A percentile compares a stretch with the other conserved stretches of the same genome.
These are phyloP conservation scores for Sonneratia alba DNA, from an alignment of 345 rosid genomes.

Conservation along the genomic window DNA sequence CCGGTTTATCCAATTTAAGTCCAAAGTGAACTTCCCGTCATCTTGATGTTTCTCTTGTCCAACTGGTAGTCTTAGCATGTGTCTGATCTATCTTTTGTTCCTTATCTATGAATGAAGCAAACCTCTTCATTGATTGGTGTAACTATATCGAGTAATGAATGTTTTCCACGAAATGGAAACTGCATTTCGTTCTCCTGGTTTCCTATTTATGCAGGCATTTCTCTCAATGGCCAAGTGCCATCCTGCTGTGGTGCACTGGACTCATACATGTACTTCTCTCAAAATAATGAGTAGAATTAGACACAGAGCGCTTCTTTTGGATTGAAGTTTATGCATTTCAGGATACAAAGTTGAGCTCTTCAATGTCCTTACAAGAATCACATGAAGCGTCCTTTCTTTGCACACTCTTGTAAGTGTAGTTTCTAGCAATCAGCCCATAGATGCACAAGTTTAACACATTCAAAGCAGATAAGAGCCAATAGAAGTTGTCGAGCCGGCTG, in stretches of 20 bases:
- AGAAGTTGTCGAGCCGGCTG: slow-evolving; percentile 45
- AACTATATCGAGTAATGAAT: neutral
- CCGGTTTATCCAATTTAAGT: neutral
- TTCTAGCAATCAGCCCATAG: slow-evolving; percentile 24
- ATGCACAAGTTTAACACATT: slow-evolving; percentile 20
- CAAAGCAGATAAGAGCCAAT: slow-evolving; percentile 41
- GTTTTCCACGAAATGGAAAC: neutral
- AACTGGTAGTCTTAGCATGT: too few relatives aligned
- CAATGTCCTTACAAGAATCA: slow-evolving; percentile 6
- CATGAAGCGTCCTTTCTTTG: slow-evolving; percentile 9
- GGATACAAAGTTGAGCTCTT: neutral
- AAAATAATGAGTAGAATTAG: neutral
- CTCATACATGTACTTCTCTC: too few relatives aligned
- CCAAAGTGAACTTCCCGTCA: neutral
- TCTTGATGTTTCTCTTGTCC: neutral
- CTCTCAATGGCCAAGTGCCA: too few relatives aligned
- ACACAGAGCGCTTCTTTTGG: neutral
- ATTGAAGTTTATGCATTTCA: neutral
- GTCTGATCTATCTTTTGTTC: too few relatives aligned
- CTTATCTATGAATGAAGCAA: too few relatives aligned
- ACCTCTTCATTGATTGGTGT: neutral
- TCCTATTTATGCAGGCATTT: neutral
- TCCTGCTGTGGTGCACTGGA: too few relatives aligned
- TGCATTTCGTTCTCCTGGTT: neutral
- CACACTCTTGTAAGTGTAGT: slow-evolving; percentile 37